A percentile compares a stretch with the other conserved stretches of the same genome.
These are phyloP conservation scores for Triangularia verruculosa DNA, from an alignment of 2,329 filamentous ascomycete genomes.

Conservation along the genomic window DNA sequence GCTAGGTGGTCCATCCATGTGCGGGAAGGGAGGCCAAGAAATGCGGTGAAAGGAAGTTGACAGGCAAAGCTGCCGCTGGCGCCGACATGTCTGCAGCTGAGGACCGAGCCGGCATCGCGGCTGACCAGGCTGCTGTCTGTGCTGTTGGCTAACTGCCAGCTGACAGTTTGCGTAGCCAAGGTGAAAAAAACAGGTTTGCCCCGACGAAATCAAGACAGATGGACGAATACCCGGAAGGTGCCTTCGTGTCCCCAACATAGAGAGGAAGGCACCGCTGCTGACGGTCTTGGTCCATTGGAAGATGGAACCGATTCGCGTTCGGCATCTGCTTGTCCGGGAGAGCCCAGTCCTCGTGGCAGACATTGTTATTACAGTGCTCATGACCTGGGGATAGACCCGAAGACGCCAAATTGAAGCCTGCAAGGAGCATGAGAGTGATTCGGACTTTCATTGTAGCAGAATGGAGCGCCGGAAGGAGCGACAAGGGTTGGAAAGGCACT, in stretches of 20 bases:
- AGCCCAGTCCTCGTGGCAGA: slow-evolving; percentile 17
- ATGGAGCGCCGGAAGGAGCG: too few species aligned
- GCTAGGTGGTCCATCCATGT: slow-evolving; percentile 6
- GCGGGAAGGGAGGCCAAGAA: slow-evolving; percentile 6
- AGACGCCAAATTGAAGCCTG: too few species aligned
- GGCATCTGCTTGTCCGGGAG: slow-evolving; percentile 13
- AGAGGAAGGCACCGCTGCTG: slow-evolving; percentile 19
- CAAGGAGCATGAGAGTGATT: too few species aligned
- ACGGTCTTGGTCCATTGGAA: slow-evolving; percentile 11
- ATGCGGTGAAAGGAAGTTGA: slow-evolving; percentile 18
- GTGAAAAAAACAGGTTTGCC: slow-evolving; percentile 1
- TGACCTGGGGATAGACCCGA: too few species aligned
- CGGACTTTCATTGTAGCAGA: too few species aligned
- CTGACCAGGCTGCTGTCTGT: too few species aligned
- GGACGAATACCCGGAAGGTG: neutral
- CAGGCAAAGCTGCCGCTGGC: slow-evolving; percentile 8
- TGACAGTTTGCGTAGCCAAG: slow-evolving; percentile 10
- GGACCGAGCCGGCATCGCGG: neutral
- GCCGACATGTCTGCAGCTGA: neutral
- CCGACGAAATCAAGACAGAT: slow-evolving; percentile 19
- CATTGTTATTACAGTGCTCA: too few species aligned
- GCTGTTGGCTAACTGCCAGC: neutral
- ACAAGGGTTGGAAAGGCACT: too few species aligned
- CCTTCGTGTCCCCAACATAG: neutral
- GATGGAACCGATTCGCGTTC: slow-evolving; percentile 17